Evolutionary conservation across 2,329 filamentous ascomycete genomes (phyloP), one percentile per base, ranked within the genome.

Genomic region (Diaporthe sp.): DNA sequence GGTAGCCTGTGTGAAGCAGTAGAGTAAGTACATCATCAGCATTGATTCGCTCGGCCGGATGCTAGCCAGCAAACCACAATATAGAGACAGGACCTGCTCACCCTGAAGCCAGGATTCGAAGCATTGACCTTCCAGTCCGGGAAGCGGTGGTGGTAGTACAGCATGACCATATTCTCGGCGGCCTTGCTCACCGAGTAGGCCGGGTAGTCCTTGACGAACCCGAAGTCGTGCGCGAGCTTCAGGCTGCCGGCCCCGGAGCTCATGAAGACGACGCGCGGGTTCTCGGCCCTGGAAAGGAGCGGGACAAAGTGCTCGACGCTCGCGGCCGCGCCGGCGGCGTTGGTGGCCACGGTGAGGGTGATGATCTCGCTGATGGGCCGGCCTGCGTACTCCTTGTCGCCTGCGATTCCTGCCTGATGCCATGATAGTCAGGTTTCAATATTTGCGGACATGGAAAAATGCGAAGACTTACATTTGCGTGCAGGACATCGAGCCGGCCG

Each of bases 151-250:
- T 71, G 37, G 12, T 71, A 47, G 49, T 58, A 47, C 1, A 71
- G 25, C 68, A 71, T 71, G 9, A 71, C 39, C 68, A 71, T 71
- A 20, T 71, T 71, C 68, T 58, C 51, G 4, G 68, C 68, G 22
- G 68, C 68, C 51, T 58, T 71, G 68, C 68, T 71, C 2, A 34
- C 51, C 31, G 51, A 47, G 39, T 71, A 71, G 37, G 68, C 68
- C 3, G 68, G 68, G 37, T 57, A 57, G 10, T 44, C 68, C 68
- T 47, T 47, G 9, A 34, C 68, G 34, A 71, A 71, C 0, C 37
- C 68, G 9, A 58, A 58, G 12, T 71, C 37, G 37, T 34, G 17
- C n/a, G 68, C 68, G 28, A 71, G 51, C 68, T 58, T 71, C 25
- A 71, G 51, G 37, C 68, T 71, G 51, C 68, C 68, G n/a, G 51